A percentile compares a stretch with the other conserved stretches of the same genome.
Evolutionary conservation across 805 yeast species (phyloP).

Genomic region (Metschnikowia proteae): DNA sequence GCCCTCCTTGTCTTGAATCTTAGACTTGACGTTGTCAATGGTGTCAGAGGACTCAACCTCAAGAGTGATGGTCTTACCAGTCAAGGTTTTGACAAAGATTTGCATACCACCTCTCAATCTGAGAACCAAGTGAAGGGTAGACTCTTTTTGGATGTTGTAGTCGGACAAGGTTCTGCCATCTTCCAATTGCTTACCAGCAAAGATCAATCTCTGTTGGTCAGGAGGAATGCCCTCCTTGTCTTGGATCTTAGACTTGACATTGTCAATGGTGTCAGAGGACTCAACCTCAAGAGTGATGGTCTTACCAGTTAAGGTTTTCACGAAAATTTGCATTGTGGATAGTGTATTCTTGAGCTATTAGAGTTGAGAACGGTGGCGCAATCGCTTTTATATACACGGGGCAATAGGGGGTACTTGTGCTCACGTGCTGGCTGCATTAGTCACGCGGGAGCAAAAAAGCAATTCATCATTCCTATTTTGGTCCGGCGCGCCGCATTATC

Average conservation of each 20-base stretch:
- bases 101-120: conserved; percentile 56
- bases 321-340: conserved; percentile 26
- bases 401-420: conserved; percentile 15
- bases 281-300: conserved; percentile 90
- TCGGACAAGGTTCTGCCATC: conserved; percentile 35
- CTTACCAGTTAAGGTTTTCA: conserved; percentile 57
- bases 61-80: too few relatives aligned
- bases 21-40: too few relatives aligned
- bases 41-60: too few relatives aligned
- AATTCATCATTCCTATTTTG: conserved; percentile 9
- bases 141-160: conserved; percentile 46
- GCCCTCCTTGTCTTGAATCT: conserved; percentile 97
- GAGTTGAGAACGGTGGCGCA: conserved; percentile 14
- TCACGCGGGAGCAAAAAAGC: conserved; percentile 18
- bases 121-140: conserved; percentile 28
- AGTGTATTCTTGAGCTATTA: background rate
- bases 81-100: conserved; percentile 51
- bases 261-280: conserved; percentile 96
- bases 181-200: conserved; percentile 47
- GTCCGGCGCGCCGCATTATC: background rate
- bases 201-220: conserved; percentile 43
- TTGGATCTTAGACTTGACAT: conserved; percentile 44
- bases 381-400: conserved; percentile 19
- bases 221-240: too few relatives aligned
- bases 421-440: conserved; percentile 18